These are phyloP conservation scores for Leccinum ochraceum DNA, from an alignment of 768 basidiomycete species.

Conservation along the genomic window DNA sequence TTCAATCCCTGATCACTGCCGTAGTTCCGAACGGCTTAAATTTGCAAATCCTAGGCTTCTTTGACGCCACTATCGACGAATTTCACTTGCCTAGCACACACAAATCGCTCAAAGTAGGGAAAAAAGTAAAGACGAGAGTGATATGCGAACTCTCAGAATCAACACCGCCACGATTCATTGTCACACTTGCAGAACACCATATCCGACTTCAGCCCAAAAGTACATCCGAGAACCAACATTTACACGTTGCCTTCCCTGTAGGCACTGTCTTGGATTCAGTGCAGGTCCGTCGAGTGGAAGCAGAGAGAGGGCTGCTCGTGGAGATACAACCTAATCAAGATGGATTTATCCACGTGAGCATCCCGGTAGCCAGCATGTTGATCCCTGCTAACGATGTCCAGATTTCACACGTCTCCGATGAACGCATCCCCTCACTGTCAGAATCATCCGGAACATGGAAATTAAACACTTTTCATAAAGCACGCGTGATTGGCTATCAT, in stretches of 20 bases:
- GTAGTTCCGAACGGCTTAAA: constrained; percentile 74
- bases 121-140: constrained; percentile 82
- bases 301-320: constrained; percentile 80
- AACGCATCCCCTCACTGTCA: constrained; percentile 80
- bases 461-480: constrained; percentile 73
- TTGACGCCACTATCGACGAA: constrained; percentile 85
- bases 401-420: constrained; percentile 95
- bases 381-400: constrained; percentile 32
- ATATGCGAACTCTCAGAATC: constrained; percentile 72
- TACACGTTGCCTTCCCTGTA: constrained; percentile 67
- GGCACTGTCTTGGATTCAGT: constrained; percentile 73
- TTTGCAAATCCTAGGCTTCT: constrained; percentile 88
- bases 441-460: constrained; percentile 76
- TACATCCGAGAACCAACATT: constrained; percentile 26
- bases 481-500: constrained; percentile 85
- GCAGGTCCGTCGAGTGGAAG: constrained; percentile 71
- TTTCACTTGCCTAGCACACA: constrained; percentile 61
- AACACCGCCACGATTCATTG: constrained; percentile 80
- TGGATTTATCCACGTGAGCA: constrained; percentile 86
- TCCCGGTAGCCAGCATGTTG: not conserved
- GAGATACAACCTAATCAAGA: constrained; percentile 62
- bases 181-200: constrained; percentile 75
- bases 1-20: constrained; percentile 79
- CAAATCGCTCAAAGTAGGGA: constrained; percentile 57
- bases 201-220: constrained; percentile 50